Percentiles rank a stretch among this genome's conserved stretches.
Conservation (phyloP, 345 rosid species). For the Gynandropsis gynandra region DNA sequence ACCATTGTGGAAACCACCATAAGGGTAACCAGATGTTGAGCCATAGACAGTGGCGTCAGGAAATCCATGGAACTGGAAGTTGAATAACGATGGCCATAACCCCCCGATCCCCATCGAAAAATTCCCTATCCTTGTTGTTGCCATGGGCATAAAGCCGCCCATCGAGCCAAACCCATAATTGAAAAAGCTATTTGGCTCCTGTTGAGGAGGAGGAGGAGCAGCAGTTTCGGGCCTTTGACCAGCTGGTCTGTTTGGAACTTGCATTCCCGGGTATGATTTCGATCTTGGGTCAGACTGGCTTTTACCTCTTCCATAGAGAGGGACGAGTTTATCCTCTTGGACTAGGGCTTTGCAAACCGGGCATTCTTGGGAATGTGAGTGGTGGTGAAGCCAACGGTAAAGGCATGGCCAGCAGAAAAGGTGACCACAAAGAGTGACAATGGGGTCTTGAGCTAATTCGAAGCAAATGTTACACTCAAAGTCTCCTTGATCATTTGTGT, state of each 20-base stretch:
- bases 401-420: constrained; percentile 94
- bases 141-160: constrained; percentile 71
- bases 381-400: constrained; percentile 77
- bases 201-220: constrained; percentile 32
- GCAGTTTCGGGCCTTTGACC: constrained; percentile 84
- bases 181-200: constrained; percentile 35
- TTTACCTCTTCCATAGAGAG: constrained; percentile 94
- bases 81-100: constrained; percentile 64
- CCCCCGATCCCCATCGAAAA: constrained; percentile 75
- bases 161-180: constrained; percentile 55
- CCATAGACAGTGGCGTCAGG: constrained; percentile 63
- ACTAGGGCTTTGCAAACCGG: constrained; percentile 90
- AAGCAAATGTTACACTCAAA: constrained; percentile 96
- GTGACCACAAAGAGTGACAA: constrained; percentile 84
- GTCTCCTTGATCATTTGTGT: constrained; percentile 51
- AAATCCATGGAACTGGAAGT: constrained; percentile 67
- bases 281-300: constrained; percentile 63
- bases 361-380: constrained; percentile 81
- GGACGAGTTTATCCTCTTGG: constrained; percentile 83
- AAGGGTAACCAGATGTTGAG: constrained; percentile 51
- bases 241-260: constrained; percentile 57
- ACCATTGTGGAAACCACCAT: constrained; percentile 41
- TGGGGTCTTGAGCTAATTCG: constrained; percentile 83
- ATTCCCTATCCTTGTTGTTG: constrained; percentile 58
- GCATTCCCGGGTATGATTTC: constrained; percentile 57